Evolutionary conservation across 441 rosid species (phyloP), one percentile per base, ranked within the genome.

Genomic region (Euphorbia corollata): DNA sequence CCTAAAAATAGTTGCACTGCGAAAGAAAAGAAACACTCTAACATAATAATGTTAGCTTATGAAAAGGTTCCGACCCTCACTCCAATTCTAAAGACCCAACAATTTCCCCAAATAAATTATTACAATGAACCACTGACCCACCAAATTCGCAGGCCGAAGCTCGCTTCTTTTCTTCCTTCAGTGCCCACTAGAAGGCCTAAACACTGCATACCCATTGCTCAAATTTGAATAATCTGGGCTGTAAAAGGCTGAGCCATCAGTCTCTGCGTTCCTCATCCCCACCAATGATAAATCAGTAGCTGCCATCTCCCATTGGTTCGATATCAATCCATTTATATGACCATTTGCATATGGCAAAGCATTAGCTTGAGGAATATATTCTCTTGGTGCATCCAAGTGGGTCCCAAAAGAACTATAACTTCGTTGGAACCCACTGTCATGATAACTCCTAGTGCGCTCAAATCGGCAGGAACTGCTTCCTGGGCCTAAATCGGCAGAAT

Each of bases 161-260:
- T 68, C 72, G 10, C 12, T 6, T 39, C 45, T 39, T 75, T 73
- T 84, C 84, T 53, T 66, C 74, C 77, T 74, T 86, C 84, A 93
- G 64, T 81, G 90, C 38, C 95, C 90, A 34, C 84, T 89, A 10
- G 92, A 86, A 64, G 96, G 96, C 76, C 86, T 81, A 79, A 76
- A 89, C 59, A 79, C 84, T 12, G 86, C 68, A 68, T 84, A 86
- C 41, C 93, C 84, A 63, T 82, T 87, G 74, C 79, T 78, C 74
- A 81, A 55, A 74, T 83, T 86, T 8, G 85, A 71, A 58, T 78
- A 82, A 6, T 83, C 87, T 0, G 85, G 79, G 15, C 67, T 61
- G 45, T 57, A 84, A 68, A 76, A 85, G 23, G 88, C 80, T 67
- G 84, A 73, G 45, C 79, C 74, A 32, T 85, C 87, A 50, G 77